A percentile compares a stretch with the other conserved stretches of the same genome.
Evolutionary conservation across 352 stramenopile species (phyloP).

Genomic region (Detonula confervacea): DNA sequence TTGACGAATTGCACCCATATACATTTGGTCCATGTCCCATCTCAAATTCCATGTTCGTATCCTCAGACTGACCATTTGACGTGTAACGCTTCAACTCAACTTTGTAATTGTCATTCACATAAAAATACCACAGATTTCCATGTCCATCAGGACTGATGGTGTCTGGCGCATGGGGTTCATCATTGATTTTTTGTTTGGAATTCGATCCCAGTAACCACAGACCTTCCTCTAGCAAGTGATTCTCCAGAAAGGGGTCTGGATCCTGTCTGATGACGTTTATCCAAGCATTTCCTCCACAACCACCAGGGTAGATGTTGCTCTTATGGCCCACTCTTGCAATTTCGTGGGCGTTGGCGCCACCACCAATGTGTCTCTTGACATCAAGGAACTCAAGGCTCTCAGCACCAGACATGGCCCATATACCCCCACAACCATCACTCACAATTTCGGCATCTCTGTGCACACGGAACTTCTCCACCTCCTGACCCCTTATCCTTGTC

Average conservation of each 20-base stretch:
- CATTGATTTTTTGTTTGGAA: not conserved
- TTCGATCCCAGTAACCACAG: constrained; percentile 19
- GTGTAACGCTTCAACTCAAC: not conserved
- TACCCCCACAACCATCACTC: constrained; percentile 15
- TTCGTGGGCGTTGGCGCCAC: not conserved
- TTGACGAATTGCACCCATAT: constrained; percentile 14
- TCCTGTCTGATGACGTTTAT: no score
- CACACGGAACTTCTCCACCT: constrained; percentile 18
- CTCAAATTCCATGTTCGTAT: not conserved
- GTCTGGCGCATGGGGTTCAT: not conserved
- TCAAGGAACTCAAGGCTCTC: no score
- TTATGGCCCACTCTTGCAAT: not conserved
- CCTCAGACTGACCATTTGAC: not conserved
- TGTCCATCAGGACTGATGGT: constrained; percentile 13
- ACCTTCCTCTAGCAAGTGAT: not conserved
- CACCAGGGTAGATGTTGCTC: constrained; percentile 11
- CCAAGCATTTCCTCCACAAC: not conserved
- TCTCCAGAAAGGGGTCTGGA: no score
- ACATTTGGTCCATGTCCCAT: not conserved
- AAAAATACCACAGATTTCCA: constrained; percentile 25
- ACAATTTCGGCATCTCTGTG: constrained; percentile 5
- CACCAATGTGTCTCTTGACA: not conserved
- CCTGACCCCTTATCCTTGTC: not conserved
- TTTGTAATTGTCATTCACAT: not conserved
- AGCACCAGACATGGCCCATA: constrained; percentile 16